Conservation (phyloP, 2,329 filamentous ascomycete genomes). For the Microsporum ferrugineum region DNA sequence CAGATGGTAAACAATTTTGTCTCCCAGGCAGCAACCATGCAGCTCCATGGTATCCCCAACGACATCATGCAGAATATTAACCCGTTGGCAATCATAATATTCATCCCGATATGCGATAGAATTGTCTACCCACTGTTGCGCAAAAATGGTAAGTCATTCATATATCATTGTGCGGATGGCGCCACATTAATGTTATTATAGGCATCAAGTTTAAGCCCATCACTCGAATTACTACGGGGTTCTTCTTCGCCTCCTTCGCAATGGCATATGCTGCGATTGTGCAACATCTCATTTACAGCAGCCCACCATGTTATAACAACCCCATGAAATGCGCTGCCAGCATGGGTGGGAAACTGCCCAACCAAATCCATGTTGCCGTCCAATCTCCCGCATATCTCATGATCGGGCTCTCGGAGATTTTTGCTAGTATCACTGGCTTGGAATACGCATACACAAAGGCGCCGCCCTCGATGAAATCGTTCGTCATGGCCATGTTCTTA, state of each 20-base stretch:
- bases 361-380: constrained; percentile 35
- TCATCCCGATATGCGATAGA: constrained; percentile 60
- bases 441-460: constrained; percentile 69
- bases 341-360: constrained; percentile 26
- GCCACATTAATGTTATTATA: not conserved
- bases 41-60: constrained; percentile 60
- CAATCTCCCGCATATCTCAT: constrained; percentile 36
- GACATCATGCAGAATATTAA: constrained; percentile 67
- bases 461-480: constrained; percentile 55
- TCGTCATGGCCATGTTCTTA: constrained; percentile 46
- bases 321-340: constrained; percentile 25
- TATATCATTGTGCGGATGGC: not conserved
- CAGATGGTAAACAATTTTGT: constrained; percentile 58
- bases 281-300: constrained; percentile 45
- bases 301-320: constrained; percentile 41
- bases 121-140: constrained; percentile 57
- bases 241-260: constrained; percentile 52
- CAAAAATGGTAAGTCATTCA: constrained; percentile 28
- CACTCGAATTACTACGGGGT: constrained; percentile 62
- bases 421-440: constrained; percentile 55
- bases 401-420: constrained; percentile 43
- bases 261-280: constrained; percentile 51
- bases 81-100: constrained; percentile 61
- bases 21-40: constrained; percentile 51
- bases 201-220: constrained; percentile 60